phyloP scores from a whole-genome alignment of 1,139 yeast genomes.

The Kodamaea fungicola region DNA sequence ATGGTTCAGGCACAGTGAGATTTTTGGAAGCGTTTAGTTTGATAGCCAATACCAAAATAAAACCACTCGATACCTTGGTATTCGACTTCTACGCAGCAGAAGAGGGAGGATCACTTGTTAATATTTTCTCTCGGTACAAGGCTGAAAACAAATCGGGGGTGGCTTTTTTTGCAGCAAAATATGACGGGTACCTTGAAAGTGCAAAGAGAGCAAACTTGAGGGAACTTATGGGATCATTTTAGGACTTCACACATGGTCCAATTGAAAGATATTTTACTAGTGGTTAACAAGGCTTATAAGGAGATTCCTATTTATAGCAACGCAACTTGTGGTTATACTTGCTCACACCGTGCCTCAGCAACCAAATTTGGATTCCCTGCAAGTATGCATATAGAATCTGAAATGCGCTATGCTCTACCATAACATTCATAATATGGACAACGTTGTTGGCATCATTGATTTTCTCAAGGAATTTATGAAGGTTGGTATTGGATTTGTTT shows the following conservation, averaged over 20 bases:
- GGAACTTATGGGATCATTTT: constrained; percentile 77
- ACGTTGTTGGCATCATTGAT: constrained; percentile 68
- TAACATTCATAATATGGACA: constrained; percentile 79
- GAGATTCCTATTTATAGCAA: constrained; percentile 59
- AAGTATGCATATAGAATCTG: constrained; percentile 76
- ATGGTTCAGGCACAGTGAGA: constrained; percentile 85
- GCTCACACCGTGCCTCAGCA: constrained; percentile 91
- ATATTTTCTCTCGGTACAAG: constrained; percentile 60
- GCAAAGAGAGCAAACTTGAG: constrained; percentile 51
- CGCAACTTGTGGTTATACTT: constrained; percentile 84
- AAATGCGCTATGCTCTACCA: constrained; percentile 57
- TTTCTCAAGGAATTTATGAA: constrained; percentile 71
- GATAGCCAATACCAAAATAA: constrained; percentile 36
- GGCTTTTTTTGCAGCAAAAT: constrained; percentile 89
- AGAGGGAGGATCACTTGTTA: constrained; percentile 86
- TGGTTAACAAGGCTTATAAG: constrained; percentile 58
- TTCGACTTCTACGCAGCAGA: constrained; percentile 95
- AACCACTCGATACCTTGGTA: constrained; percentile 72
- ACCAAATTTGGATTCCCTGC: constrained; percentile 78
- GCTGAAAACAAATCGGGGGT: constrained; percentile 49
- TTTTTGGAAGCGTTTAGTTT: constrained; percentile 70
- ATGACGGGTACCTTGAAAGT: constrained; percentile 83
- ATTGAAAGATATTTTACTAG: constrained; percentile 63
- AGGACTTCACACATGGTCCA: constrained; percentile 63
- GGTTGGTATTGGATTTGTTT: constrained; percentile 63